These are phyloP conservation scores for Chlorella sorokiniana DNA, from an alignment of 139 green algal species.

Conservation along the genomic window DNA sequence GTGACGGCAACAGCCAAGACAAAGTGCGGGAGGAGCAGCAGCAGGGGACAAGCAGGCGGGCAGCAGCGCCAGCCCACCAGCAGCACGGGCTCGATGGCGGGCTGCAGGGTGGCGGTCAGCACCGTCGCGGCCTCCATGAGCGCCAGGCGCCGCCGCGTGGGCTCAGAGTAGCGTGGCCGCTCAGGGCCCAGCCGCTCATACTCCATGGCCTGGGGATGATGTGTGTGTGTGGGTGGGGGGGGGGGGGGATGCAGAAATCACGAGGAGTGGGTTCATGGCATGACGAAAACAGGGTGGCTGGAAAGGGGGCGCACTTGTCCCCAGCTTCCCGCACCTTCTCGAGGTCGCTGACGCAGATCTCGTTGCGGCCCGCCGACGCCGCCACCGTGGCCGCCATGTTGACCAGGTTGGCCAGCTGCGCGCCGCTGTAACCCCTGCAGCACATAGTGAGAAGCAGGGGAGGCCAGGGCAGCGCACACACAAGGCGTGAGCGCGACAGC, in stretches of 20 bases:
- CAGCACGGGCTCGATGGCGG: constrained; percentile 85
- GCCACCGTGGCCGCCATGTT: constrained; percentile 83
- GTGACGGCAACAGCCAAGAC: too few species aligned
- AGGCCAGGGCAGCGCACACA: too few species aligned
- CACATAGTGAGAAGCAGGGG: not conserved
- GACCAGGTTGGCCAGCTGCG: constrained; percentile 75
- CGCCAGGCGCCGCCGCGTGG: constrained; percentile 48
- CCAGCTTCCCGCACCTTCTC: constrained; percentile 22
- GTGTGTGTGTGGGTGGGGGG: not conserved
- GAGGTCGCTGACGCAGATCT: constrained; percentile 68
- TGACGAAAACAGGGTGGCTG: not conserved
- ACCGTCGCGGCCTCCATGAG: constrained; percentile 79
- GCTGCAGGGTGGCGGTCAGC: constrained; percentile 78
- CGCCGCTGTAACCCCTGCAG: constrained; percentile 54
- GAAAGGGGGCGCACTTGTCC: not conserved
- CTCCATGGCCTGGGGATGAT: constrained; percentile 56
- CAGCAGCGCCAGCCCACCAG: not conserved
- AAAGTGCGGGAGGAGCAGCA: not conserved
- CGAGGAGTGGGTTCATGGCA: not conserved
- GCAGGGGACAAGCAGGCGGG: not conserved
- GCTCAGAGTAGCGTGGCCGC: constrained; percentile 31
- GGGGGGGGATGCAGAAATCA: not conserved
- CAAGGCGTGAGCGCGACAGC: not conserved
- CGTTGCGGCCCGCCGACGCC: constrained; percentile 50
- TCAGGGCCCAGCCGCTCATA: constrained; percentile 60